Conservation (phyloP, 2,329 filamentous ascomycete species). For the Aspergillus japonicus region DNA sequence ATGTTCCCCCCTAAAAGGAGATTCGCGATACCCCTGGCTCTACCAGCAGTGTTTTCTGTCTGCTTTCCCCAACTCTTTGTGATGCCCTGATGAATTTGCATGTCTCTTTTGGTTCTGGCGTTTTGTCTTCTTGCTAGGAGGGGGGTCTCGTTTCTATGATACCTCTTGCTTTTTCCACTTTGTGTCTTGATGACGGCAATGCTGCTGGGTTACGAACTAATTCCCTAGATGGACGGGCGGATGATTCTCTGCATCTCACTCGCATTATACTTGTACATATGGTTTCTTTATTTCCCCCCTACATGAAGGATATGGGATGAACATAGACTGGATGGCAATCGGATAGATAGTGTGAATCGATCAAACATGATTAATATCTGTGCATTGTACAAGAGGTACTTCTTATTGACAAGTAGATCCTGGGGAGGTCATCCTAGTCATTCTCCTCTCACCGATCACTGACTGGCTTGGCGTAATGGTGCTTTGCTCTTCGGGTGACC, state of each 20-base stretch:
- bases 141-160: slow-evolving; percentile 12
- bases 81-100: slow-evolving; percentile 14
- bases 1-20: not conserved
- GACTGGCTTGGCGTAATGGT: too few relatives aligned
- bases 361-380: not conserved
- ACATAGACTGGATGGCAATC: slow-evolving; percentile 19
- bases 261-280: slow-evolving; percentile 13
- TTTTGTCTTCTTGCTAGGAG: slow-evolving; percentile 3
- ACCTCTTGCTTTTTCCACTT: slow-evolving; percentile 7
- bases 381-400: not conserved
- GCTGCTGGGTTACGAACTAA: slow-evolving; percentile 16
- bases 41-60: not conserved
- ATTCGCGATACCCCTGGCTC: not conserved
- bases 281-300: slow-evolving; percentile 8
- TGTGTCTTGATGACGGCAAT: slow-evolving; percentile 14
- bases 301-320: slow-evolving; percentile 15
- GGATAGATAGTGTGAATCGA: slow-evolving; percentile 16
- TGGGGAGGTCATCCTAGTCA: too few relatives aligned
- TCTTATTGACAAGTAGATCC: too few relatives aligned
- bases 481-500: too few relatives aligned
- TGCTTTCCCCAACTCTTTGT: not conserved
- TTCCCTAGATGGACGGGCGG: slow-evolving; percentile 21
- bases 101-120: slow-evolving; percentile 4
- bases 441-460: too few relatives aligned
- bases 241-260: slow-evolving; percentile 8